A percentile compares a stretch with the other conserved stretches of the same genome.
Evolutionary conservation across 2,329 filamentous ascomycete species (phyloP).

Genomic region (Ceratocystis eucalypticola): DNA sequence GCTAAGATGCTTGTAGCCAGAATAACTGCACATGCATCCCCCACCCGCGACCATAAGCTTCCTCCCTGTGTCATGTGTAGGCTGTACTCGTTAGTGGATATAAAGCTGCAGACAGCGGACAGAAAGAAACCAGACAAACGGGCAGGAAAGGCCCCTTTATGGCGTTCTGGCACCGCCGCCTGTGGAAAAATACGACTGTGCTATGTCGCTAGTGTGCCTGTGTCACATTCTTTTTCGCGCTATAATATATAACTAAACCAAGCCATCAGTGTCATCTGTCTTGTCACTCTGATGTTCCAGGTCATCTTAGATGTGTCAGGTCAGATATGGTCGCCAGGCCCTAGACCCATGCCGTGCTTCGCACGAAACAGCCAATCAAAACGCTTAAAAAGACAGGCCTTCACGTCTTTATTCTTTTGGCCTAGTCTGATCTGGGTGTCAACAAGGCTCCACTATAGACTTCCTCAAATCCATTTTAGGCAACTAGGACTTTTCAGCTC

Average conservation of each 20-base stretch:
- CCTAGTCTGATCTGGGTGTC: conserved; percentile 25
- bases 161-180: background rate
- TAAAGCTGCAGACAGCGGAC: background rate
- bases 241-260: background rate
- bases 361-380: background rate
- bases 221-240: background rate
- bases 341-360: background rate
- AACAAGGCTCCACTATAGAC: conserved; percentile 25
- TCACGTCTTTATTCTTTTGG: background rate
- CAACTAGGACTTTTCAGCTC: background rate
- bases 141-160: background rate
- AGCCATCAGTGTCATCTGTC: background rate
- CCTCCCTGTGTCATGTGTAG: background rate
- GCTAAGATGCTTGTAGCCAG: too few species aligned
- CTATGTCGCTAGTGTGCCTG: background rate
- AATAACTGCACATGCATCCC: background rate
- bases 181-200: background rate
- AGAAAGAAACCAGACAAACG: too few species aligned
- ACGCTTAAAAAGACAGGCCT: background rate
- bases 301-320: background rate
- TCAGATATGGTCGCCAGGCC: background rate
- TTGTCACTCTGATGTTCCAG: background rate
- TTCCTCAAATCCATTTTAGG: conserved; percentile 22
- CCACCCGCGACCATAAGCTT: background rate
- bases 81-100: background rate